phyloP scores from a whole-genome alignment of 1,139 yeast genomes.

The Yamadazyma jaroonii region DNA sequence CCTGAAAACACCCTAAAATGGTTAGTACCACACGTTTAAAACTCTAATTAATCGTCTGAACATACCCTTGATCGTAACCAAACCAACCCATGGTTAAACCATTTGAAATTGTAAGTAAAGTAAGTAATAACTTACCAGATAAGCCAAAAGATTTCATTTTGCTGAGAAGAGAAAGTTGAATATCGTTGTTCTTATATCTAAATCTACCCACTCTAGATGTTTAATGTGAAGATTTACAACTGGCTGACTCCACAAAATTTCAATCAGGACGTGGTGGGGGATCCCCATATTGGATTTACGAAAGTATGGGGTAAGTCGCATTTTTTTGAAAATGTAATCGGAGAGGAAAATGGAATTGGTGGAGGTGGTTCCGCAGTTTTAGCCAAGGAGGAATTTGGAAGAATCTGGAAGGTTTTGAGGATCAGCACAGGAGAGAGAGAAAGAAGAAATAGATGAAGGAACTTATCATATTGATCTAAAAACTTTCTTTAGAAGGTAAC shows the following conservation, averaged over 20 bases:
- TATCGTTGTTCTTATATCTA: background rate
- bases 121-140: slow-evolving; percentile 12
- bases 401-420: background rate
- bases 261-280: background rate
- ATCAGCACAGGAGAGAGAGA: background rate
- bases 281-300: background rate
- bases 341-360: too few species aligned
- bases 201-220: background rate
- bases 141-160: slow-evolving; percentile 14
- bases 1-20: slow-evolving; percentile 51
- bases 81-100: slow-evolving; percentile 28
- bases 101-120: slow-evolving; percentile 13
- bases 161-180: background rate
- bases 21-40: too few species aligned
- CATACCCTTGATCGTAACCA: slow-evolving; percentile 68
- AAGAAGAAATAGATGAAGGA: background rate
- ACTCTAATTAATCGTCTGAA: too few species aligned
- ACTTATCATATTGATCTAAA: background rate
- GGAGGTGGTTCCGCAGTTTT: too few species aligned
- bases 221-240: background rate
- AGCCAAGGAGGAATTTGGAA: background rate
- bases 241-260: too few species aligned
- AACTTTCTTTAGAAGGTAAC: slow-evolving; percentile 2
- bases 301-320: slow-evolving; percentile 2
- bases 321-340: too few species aligned